A percentile compares a stretch with the other conserved stretches of the same genome.
Conservation (phyloP, 192 early-diverging fungal species). For the Geranomyces variabilis region DNA sequence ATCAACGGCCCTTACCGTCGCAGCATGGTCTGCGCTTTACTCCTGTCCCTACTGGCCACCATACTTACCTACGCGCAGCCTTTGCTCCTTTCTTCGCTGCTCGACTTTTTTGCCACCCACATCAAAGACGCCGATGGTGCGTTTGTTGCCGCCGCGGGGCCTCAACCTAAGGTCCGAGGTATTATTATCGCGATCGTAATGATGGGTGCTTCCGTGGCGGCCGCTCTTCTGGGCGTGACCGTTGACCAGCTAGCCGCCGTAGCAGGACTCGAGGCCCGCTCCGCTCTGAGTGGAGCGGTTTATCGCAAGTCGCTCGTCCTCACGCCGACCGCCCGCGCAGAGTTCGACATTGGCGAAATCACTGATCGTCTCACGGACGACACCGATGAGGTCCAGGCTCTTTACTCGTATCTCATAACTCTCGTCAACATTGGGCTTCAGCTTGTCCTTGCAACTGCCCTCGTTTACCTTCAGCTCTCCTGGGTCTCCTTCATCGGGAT, state of each 20-base stretch:
- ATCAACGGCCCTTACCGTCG: no score
- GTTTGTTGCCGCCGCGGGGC: no score
- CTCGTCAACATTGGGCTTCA: not conserved
- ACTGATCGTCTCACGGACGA: not conserved
- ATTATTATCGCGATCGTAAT: not conserved
- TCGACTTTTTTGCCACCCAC: no score
- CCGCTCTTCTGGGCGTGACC: not conserved
- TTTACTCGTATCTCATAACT: not conserved
- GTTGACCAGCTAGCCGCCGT: not conserved
- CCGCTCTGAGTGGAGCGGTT: not conserved
- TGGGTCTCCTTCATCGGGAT: constrained; percentile 43
- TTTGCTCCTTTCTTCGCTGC: no score
- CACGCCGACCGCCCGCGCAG: not conserved
- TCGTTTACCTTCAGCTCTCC: constrained; percentile 6
- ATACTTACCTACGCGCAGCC: no score
- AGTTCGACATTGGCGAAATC: not conserved
- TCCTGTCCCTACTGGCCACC: no score
- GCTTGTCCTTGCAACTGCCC: not conserved
- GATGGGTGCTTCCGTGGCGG: not conserved
- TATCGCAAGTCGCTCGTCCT: not conserved
- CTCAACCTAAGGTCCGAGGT: no score
- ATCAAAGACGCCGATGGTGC: no score
- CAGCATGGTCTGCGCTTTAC: no score
- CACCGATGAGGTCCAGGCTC: not conserved
- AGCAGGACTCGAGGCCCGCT: not conserved